A percentile compares a stretch with the other conserved stretches of the same genome.
phyloP scores from a whole-genome alignment of 2,329 filamentous ascomycete species.

The Rhynchosporium graminicola region DNA sequence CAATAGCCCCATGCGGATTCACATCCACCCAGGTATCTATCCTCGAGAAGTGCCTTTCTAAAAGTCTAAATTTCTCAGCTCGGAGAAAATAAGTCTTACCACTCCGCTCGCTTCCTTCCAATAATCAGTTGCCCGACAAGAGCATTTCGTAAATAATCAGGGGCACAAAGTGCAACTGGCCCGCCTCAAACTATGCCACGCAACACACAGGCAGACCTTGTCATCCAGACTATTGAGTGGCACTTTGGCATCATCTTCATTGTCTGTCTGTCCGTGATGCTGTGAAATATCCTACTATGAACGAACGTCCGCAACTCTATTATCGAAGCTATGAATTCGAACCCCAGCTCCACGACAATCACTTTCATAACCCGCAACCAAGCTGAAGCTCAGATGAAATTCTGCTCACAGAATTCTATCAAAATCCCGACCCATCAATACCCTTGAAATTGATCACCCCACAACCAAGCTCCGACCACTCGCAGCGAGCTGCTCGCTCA shows the following conservation, averaged over 20 bases:
- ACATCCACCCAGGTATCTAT: background rate
- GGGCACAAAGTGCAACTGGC: background rate
- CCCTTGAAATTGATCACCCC: constrained; percentile 1
- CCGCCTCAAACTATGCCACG: constrained; percentile 1
- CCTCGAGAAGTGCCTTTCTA: background rate
- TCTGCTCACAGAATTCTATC: background rate
- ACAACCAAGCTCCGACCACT: constrained; percentile 5
- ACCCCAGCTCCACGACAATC: background rate
- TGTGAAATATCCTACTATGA: background rate
- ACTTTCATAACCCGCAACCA: too few species aligned
- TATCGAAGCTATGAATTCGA: background rate
- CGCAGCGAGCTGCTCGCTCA: constrained; percentile 13
- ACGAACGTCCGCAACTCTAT: background rate
- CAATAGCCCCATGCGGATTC: background rate
- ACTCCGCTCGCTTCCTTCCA: background rate
- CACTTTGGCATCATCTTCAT: constrained; percentile 3
- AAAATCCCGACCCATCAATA: background rate
- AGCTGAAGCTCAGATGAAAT: background rate
- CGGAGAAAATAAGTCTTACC: background rate
- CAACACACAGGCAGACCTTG: background rate
- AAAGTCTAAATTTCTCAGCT: background rate
- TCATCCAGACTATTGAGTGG: constrained; percentile 7
- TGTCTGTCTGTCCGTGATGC: background rate
- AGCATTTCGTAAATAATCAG: background rate
- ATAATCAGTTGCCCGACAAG: background rate